These are phyloP conservation scores for Ramaria sp. DNA, from an alignment of 768 basidiomycete species.

Conservation along the genomic window DNA sequence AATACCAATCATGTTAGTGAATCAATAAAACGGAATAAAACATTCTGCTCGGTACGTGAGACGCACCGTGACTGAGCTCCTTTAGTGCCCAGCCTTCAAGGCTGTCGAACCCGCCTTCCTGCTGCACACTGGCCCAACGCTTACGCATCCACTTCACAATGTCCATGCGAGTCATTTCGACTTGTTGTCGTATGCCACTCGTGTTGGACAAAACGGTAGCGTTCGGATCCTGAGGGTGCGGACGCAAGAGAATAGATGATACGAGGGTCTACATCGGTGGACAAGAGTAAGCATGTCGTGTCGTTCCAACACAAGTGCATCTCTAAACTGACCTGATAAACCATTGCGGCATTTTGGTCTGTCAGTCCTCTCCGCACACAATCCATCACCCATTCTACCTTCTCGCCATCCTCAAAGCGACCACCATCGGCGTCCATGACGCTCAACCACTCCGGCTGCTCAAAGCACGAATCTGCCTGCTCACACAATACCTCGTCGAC, in stretches of 20 bases:
- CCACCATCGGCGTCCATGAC: constrained; percentile 52
- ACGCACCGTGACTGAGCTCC: constrained; percentile 74
- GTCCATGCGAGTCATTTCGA: constrained; percentile 58
- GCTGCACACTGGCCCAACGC: constrained; percentile 65
- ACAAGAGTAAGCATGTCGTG: no score
- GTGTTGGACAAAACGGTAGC: constrained; percentile 57
- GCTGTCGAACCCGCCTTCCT: constrained; percentile 67
- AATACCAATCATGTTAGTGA: background rate
- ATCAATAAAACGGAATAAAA: background rate
- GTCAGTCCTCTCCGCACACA: constrained; percentile 49
- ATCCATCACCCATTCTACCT: constrained; percentile 68
- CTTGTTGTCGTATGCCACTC: constrained; percentile 56
- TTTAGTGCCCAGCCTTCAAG: constrained; percentile 84
- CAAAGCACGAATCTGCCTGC: constrained; percentile 56
- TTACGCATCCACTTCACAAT: constrained; percentile 65
- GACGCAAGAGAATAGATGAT: constrained; percentile 57
- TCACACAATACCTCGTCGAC: constrained; percentile 52
- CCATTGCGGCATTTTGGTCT: constrained; percentile 48
- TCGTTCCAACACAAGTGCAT: no score
- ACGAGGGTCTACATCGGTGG: constrained; percentile 47
- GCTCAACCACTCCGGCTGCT: constrained; percentile 57
- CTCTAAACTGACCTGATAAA: constrained; percentile 63
- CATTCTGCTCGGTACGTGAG: background rate
- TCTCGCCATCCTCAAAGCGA: constrained; percentile 67
- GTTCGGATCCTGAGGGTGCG: constrained; percentile 46